Base-by-base conservation (phyloP, 2,329 filamentous ascomycete genomes). In the Trichophyton schoenleinii region DNA sequence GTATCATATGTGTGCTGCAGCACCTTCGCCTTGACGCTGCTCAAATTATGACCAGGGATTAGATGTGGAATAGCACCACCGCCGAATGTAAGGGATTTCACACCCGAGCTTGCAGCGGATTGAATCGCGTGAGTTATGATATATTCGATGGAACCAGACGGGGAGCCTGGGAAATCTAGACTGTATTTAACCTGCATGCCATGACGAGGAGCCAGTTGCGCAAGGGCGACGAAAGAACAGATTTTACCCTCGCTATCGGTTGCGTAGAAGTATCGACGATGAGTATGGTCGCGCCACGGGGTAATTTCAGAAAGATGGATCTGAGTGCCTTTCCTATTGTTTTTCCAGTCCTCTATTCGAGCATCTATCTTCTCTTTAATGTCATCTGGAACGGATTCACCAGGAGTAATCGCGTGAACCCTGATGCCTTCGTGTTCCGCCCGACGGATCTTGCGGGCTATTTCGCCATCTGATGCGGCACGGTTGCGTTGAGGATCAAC, bases 111-210 rank as follows among this genome's bases (percentile, higher is more conserved):
- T 1, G 81, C 80, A 9, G 83, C 80, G 11, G 78, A 77, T 69
- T 84, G 83, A 63, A 95, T 80, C 0, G 87, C 83, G 70, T 87
- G 82, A 42, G 87, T 84, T 67, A 95, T 87, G 46, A 94, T 82
- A 46, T 87, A 82, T 76, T 96, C 91, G 65, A 96, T 96, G 38
- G 88, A 87, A 55, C 91, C 91, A 52, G 84, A 89, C n/a, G 91
- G 88, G 0, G 91, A 83, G 28, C 83, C 84, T 0, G 91, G 91
- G 80, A 96, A 96, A 74, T 96, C 90, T 60, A 96, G 84, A n/a
- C 88, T 88, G 79, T 94, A 96, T 78, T 96, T 96, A 71, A 96
- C 87, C 77, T 96, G 91, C 84, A 90, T 95, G 60, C 91, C 91
- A 71, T 95, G 84, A 41, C 83, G 79, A 1, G 90, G 89, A 2